Base-by-base conservation (phyloP, 2,329 filamentous ascomycete genomes). In the Xylariaceae sp. region DNA sequence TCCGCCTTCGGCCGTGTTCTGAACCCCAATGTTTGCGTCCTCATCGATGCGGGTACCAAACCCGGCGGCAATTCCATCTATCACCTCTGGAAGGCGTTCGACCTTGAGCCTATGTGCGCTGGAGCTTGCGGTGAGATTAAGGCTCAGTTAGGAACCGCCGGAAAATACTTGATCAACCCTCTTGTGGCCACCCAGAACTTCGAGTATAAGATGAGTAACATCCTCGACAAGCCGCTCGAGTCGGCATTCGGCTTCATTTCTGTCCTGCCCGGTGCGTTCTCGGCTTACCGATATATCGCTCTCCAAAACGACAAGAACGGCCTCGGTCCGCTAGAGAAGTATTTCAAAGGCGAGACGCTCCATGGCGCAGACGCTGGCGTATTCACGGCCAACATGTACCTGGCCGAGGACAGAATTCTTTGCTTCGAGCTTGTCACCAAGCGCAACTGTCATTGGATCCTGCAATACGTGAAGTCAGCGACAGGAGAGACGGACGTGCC, bases 191-290 rank as follows among this genome's bases (percentile, higher is more conserved):
- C 88, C 29, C 92, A 98, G 52, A 98, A 98, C 57, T 98, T 98
- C 47, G 92, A 98, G 66, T 98, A 98, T 69, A 98, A 98, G 62
- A 95, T 98, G 87, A 94, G 88, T 25, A 98, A 98, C 51, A 98
- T 98, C 51, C 70, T 98, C 17, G 92, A 98, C 58, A 98, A 98
- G 60, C 92, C 92, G 0, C 68, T 98, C 2, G 92, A 98, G 58
- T 94, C 87, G 0, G 90, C 94, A 1, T 98, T 98, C 57, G 92
- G 92, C 2, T 98, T 96, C 56, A 98, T 98, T 48, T 96, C 90
- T 5, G 92, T 98, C 48, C 66, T 98, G 44, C 93, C 92, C 0
- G 93, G 92, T 60, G 92, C 92, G 1, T 73, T 98, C 33, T 94
- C 86, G 55, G 92, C 92, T 2, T 98, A 98, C 57, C 77, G 93